Evolutionary conservation across 768 basidiomycete genomes (phyloP), one percentile per base, ranked within the genome.

Genomic region (Sarcomyxa edulis): DNA sequence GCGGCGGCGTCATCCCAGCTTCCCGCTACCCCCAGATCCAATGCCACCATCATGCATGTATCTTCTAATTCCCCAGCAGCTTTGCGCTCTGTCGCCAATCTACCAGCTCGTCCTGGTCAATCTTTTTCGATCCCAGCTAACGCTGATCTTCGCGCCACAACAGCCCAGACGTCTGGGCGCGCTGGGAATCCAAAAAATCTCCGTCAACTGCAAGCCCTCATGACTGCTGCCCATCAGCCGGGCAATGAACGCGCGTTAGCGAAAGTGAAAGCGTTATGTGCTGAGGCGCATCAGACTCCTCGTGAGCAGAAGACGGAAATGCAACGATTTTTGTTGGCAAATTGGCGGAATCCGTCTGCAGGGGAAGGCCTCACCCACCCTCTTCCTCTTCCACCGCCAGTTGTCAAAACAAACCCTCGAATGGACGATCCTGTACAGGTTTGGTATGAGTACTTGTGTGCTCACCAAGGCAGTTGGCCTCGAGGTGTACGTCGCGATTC

Each of bases 391-490:
- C 18, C 42, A 30, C 50, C 22, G 37, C 5, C 15, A 46, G 51
- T 9, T 32, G 22, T 22, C 14, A 57, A 65, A 38, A 65, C 63
- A 32, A 72, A 71, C 46, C 71, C 71, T 35, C 66, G 67, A 8
- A 52, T 66, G 33, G 65, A 72, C 43, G 71, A 72, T 42, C 65
- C 70, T 7, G 60, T 69, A 6, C 66, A 70, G 33, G 56, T 54
- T 19, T 72, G 71, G 71, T 62, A 65, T 24, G 61, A 64, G 3
- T 72, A 72, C 42, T 64, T 71, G 40, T 50, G 64, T 6, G 55
- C 58, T 21, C 68, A 72, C 40, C 65, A 56, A 7, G 61, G 58
- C 36, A 71, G 69, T 1, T 73, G 69, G 57, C 71, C 71, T 7
- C 66, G 65, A 39, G 71, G 71, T 36, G 69, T 72, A 40, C 61